A percentile compares a stretch with the other conserved stretches of the same genome.
Evolutionary conservation across 805 yeast species (phyloP).

Genomic region (Hagleromyces aurorensis): DNA sequence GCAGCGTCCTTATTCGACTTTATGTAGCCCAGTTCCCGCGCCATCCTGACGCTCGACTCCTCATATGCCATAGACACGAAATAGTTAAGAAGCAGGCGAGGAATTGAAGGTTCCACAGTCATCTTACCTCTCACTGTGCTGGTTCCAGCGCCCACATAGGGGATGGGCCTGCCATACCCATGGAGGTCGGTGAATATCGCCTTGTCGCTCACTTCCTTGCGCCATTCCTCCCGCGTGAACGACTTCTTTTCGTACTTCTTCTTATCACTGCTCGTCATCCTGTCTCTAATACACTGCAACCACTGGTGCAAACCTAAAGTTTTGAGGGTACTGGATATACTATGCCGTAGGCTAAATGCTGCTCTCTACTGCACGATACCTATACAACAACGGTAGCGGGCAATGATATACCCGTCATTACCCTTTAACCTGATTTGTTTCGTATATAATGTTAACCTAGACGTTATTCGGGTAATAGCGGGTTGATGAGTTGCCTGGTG

Average conservation of each 20-base stretch:
- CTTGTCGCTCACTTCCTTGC: constrained; percentile 13
- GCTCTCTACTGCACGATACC: no score
- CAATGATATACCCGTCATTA: no score
- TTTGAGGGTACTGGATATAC: no score
- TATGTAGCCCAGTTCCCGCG: constrained; percentile 42
- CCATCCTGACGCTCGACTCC: constrained; percentile 54
- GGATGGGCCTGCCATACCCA: no score
- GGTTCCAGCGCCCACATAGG: no score
- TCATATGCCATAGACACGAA: constrained; percentile 73
- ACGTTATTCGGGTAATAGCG: no score
- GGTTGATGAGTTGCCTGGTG: no score
- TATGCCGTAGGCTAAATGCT: no score
- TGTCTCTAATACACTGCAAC: neutral
- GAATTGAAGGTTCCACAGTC: constrained; percentile 34
- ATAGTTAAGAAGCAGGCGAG: constrained; percentile 55
- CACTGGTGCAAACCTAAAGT: constrained; percentile 1
- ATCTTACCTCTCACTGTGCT: constrained; percentile 5
- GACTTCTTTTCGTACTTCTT: constrained; percentile 16
- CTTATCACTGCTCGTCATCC: constrained; percentile 3
- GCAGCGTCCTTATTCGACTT: constrained; percentile 20
- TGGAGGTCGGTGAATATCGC: no score
- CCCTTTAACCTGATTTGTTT: no score
- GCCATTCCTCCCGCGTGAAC: constrained; percentile 25
- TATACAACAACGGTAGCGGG: no score
- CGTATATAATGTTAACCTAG: no score